Conservation (phyloP, 1,284 basidiomycete species). For the Boletus semigastroideus region DNA sequence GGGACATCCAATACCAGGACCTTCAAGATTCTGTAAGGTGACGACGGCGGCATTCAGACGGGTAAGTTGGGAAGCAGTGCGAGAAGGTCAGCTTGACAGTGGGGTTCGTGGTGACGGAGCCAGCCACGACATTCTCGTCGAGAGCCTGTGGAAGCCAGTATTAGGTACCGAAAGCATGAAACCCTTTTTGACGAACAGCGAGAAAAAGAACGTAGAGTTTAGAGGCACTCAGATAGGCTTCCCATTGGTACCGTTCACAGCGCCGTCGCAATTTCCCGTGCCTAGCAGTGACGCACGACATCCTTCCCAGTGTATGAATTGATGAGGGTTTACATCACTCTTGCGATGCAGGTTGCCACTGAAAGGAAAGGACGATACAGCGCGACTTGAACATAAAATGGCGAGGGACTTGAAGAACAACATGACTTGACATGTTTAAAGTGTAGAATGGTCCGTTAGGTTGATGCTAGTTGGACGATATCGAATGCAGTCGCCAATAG, state of each 20-base stretch:
- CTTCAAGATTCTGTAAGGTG: constrained; percentile 54
- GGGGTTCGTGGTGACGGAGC: constrained; percentile 62
- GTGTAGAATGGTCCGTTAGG: background rate
- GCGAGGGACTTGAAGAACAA: constrained; percentile 7
- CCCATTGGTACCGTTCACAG: constrained; percentile 49
- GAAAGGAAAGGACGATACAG: constrained; percentile 11
- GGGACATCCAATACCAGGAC: constrained; percentile 54
- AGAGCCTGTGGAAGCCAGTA: constrained; percentile 38
- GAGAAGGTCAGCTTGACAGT: constrained; percentile 64
- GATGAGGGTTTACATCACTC: constrained; percentile 45
- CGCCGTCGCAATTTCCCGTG: constrained; percentile 56
- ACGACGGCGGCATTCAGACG: constrained; percentile 51
- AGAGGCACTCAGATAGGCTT: constrained; percentile 58
- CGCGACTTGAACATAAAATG: constrained; percentile 8
- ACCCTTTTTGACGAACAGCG: constrained; percentile 32
- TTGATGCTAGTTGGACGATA: background rate
- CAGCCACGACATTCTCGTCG: constrained; percentile 58
- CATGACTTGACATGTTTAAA: constrained; percentile 9
- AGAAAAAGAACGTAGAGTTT: constrained; percentile 53
- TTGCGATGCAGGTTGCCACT: constrained; percentile 35
- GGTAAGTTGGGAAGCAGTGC: constrained; percentile 48
- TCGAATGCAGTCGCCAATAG: background rate
- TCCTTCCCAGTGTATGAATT: background rate
- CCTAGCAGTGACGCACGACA: constrained; percentile 14
- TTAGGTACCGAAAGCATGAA: background rate